These are phyloP conservation scores for Trichoderma simmonsii DNA, from an alignment of 2,329 filamentous ascomycete species.

Conservation along the genomic window DNA sequence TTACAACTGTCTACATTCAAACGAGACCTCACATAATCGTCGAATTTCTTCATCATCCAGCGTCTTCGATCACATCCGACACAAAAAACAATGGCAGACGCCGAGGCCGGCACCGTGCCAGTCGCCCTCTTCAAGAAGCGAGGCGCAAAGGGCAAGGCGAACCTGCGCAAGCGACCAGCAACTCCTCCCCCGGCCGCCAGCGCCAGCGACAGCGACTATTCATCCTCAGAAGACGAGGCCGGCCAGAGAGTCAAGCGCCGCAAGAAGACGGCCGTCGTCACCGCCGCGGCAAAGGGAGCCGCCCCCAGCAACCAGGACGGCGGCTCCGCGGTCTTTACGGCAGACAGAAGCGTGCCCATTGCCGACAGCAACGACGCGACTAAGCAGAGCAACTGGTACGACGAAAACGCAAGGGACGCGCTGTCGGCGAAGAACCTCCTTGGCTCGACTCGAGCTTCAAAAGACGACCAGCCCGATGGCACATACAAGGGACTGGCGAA, in stretches of 20 bases:
- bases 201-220: conserved; percentile 61
- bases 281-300: conserved; percentile 56
- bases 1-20: neutral
- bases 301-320: conserved; percentile 34
- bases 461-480: conserved; percentile 50
- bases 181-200: conserved; percentile 69
- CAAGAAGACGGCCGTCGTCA: conserved; percentile 65
- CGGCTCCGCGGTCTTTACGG: conserved; percentile 52
- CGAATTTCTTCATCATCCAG: neutral
- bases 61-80: neutral
- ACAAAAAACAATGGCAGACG: neutral
- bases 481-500: conserved; percentile 75
- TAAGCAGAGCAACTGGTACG: conserved; percentile 85
- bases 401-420: conserved; percentile 59
- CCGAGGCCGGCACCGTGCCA: conserved; percentile 34
- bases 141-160: conserved; percentile 70
- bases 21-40: neutral
- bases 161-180: conserved; percentile 74
- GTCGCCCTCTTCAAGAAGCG: conserved; percentile 83
- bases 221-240: conserved; percentile 71
- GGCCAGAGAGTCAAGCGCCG: conserved; percentile 77
- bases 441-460: conserved; percentile 50
- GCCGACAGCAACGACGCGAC: conserved; percentile 80
- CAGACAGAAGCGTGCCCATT: conserved; percentile 61
- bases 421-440: conserved; percentile 53